Evolutionary conservation across 2,329 filamentous ascomycete species (phyloP), one percentile per base, ranked within the genome.

Genomic region (Plenodomus tracheiphilus): DNA sequence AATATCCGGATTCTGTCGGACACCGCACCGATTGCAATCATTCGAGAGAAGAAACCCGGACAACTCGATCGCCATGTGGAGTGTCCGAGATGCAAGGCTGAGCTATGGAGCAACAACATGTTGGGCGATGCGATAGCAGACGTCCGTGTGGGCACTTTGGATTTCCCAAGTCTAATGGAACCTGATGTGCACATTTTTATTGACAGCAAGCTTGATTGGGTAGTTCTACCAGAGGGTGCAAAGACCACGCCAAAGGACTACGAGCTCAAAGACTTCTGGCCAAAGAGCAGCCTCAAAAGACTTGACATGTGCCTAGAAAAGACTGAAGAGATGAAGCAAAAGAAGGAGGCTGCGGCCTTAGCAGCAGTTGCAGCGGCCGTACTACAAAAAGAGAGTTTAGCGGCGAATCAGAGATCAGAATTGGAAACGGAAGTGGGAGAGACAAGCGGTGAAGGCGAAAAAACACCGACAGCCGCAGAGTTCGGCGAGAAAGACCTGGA

Each of bases 171-270:
- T 1, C 41, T 68, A 10, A 64, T 71, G 61, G 62, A 65, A 41
- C 68, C 68, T 1, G 68, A 70, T 47, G 6, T 64, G 17, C 68
- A 70, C 41, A 43, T 49, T 2, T 69, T 53, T 42, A 51, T 65
- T 2, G 64, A 62, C 32, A 64, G 54, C 39, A 69, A 69, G 35
- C n/a, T 70, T 4, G 55, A 57, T 0, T 70, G 68, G 66, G 38
- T 70, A 2, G n/a, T 6, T 3, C 43, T 70, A 11, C 66, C 68
- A 0, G 49, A 59, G 3, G 59, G 49, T 2, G 59, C 66, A 8
- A 62, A 51, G 44, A 59, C 56, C 3, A 39, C 45, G 4, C 39
- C 35, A 20, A 51, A 49, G 4, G 37, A 47, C 1, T 59, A 46
- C 36, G 49, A 65, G 36, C 39, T 45, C 16, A 42, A 34, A 22